Conservation (phyloP, 2,329 filamentous ascomycete genomes). For the Thelonectria discophora region DNA sequence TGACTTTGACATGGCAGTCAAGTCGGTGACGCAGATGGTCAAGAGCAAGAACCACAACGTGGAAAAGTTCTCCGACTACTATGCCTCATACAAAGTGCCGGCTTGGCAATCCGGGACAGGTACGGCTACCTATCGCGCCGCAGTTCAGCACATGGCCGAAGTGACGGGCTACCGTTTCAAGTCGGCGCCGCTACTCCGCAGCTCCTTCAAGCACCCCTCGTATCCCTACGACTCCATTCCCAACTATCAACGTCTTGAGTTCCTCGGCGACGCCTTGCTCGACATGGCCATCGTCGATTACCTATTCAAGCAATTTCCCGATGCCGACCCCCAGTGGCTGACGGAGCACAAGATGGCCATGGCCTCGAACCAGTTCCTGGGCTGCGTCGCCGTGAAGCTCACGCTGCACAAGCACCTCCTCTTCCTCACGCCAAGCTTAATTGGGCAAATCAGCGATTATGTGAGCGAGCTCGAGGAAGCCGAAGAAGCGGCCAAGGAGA, state of each 20-base stretch:
- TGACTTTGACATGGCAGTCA: constrained; percentile 66
- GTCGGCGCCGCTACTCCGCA: constrained; percentile 78
- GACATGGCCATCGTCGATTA: constrained; percentile 87
- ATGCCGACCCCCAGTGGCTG: constrained; percentile 92
- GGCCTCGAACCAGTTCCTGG: constrained; percentile 95
- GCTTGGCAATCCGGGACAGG: constrained; percentile 71
- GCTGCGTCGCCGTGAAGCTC: constrained; percentile 79
- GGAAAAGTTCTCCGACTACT: constrained; percentile 77
- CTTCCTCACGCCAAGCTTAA: constrained; percentile 54
- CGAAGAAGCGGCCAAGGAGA: constrained; percentile 45
- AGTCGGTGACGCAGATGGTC: constrained; percentile 75
- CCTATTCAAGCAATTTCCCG: constrained; percentile 79
- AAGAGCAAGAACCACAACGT: constrained; percentile 75
- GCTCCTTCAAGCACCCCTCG: constrained; percentile 89
- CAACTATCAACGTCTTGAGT: constrained; percentile 90
- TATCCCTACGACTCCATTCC: constrained; percentile 83
- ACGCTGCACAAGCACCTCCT: constrained; percentile 80
- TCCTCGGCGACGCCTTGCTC: constrained; percentile 87
- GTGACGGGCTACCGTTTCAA: constrained; percentile 72
- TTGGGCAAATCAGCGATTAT: constrained; percentile 61
- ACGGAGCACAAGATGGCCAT: constrained; percentile 99
- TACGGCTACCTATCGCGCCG: constrained; percentile 73
- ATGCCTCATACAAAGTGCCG: constrained; percentile 72
- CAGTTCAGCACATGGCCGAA: constrained; percentile 70
- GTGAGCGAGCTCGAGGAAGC: constrained; percentile 66